phyloP scores from a whole-genome alignment of 176 grass and related monocot species.

The Rhynchospora tenuis region DNA sequence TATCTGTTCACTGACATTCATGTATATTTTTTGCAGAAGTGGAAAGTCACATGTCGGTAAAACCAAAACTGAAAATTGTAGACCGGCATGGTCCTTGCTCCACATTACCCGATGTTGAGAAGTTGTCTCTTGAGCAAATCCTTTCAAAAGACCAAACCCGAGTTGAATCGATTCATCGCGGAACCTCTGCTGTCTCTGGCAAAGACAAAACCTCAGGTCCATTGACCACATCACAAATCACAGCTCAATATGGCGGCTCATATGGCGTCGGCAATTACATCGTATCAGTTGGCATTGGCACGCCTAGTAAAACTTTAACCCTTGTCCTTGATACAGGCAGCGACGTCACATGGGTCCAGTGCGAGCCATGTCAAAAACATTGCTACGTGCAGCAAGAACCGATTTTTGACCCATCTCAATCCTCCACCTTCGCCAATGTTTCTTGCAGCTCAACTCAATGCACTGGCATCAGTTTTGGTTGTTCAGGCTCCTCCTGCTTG shows the following conservation, averaged over 20 bases:
- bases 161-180: conserved; percentile 18
- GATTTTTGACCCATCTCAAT: conserved; percentile 29
- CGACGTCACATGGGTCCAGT: conserved; percentile 23
- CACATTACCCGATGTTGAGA: neutral
- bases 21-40: neutral
- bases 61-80: neutral
- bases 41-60: neutral
- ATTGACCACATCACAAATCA: neutral
- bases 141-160: neutral
- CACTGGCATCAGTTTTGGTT: neutral
- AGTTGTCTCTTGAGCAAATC: neutral
- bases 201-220: neutral
- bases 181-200: neutral
- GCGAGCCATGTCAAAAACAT: neutral
- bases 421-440: conserved; percentile 25
- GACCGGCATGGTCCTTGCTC: conserved; percentile 11
- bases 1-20: neutral
- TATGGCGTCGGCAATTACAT: conserved; percentile 21
- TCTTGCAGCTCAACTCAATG: conserved; percentile 24
- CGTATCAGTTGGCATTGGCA: conserved; percentile 36
- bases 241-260: neutral
- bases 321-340: conserved; percentile 36
- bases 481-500: neutral
- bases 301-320: neutral
- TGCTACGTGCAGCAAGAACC: conserved; percentile 27